Base-by-base conservation (phyloP, 441 rosid species). In the Adansonia rubrostipa region DNA sequence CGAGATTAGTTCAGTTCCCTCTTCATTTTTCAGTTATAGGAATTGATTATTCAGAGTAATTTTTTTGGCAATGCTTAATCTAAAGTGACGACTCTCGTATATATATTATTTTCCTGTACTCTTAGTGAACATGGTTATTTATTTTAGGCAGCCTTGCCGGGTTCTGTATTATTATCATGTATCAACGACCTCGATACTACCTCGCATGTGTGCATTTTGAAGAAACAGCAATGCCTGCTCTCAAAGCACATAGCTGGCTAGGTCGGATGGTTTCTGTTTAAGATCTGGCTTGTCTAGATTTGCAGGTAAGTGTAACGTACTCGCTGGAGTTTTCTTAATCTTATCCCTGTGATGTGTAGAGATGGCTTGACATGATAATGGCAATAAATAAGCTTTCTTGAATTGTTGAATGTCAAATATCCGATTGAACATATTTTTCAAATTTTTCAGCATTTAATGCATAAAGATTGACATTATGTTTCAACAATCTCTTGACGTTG, bases 1-100 rank as follows among this genome's bases (percentile, higher is more conserved):
- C 22, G 76, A 75, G 76, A 81, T 82, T 63, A 77, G 81, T 22
- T 73, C 72, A 28, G 33, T 28, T 28, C 33, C 61, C 57, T 45
- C 7, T 51, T 11, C 44, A n/a, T 53, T 10, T 50, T 51, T 22
- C 61, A 15, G 13, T 36, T 71, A 24, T 68, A 63, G 56, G 58
- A 36, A 58, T 10, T 73, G 56, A 20, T 17, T 17, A 36, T 9
- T 56, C 33, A 19, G 28, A 48, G 36, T 61, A 13, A 47, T 50
- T 61, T 28, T 40, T 69, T 56, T 74, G 28, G 14, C 14, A 67
- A 44, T 9, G 71, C 50, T 44, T 20, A 42, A 17, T 66, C 44
- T 45, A 66, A 10, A 44, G 53, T 1, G 48, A 14, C 69, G 15
- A 2, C 14, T 17, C 72, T 67, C 40, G 72, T 67, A 45, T 45